Evolutionary conservation across 2,329 filamentous ascomycete genomes (phyloP).

Genomic region (Didymella keratinophila): DNA sequence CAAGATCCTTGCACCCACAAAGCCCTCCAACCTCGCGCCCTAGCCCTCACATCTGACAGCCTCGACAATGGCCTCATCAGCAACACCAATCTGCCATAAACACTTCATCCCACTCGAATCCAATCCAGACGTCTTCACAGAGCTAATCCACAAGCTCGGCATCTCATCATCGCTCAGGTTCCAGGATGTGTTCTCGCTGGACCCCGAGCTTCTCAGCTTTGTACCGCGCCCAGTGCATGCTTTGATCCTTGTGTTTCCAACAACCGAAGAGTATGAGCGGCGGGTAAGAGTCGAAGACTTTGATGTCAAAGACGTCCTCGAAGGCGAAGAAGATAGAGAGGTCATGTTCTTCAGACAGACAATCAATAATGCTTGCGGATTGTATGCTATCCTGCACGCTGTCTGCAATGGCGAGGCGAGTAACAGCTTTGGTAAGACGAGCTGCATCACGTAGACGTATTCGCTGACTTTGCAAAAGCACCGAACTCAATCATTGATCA

Average conservation of each 20-base stretch:
- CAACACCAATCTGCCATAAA: slow-evolving; percentile 17
- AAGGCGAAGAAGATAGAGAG: slow-evolving; percentile 56
- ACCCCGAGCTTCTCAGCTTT: slow-evolving; percentile 80
- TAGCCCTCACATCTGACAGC: no score
- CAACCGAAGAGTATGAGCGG: slow-evolving; percentile 78
- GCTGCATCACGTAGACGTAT: no score
- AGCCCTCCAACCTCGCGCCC: no score
- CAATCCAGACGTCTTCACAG: slow-evolving; percentile 89
- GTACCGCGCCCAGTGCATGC: slow-evolving; percentile 85
- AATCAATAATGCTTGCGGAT: slow-evolving; percentile 89
- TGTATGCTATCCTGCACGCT: slow-evolving; percentile 87
- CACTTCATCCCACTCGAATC: slow-evolving; percentile 59
- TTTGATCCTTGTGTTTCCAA: slow-evolving; percentile 89
- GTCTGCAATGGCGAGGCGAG: slow-evolving; percentile 78
- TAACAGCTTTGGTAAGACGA: slow-evolving; percentile 62
- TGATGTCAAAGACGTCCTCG: slow-evolving; percentile 70
- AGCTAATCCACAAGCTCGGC: slow-evolving; percentile 82
- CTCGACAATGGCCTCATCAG: not conserved
- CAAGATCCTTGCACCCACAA: no score
- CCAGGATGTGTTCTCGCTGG: slow-evolving; percentile 88
- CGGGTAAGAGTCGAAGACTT: slow-evolving; percentile 77
- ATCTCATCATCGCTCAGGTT: slow-evolving; percentile 74
- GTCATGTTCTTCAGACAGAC: slow-evolving; percentile 94
- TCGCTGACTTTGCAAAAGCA: slow-evolving; percentile 21
- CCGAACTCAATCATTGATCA: slow-evolving; percentile 22